Evolutionary conservation across 805 yeast genomes (phyloP).

Genomic region (Ogataea methylovora): DNA sequence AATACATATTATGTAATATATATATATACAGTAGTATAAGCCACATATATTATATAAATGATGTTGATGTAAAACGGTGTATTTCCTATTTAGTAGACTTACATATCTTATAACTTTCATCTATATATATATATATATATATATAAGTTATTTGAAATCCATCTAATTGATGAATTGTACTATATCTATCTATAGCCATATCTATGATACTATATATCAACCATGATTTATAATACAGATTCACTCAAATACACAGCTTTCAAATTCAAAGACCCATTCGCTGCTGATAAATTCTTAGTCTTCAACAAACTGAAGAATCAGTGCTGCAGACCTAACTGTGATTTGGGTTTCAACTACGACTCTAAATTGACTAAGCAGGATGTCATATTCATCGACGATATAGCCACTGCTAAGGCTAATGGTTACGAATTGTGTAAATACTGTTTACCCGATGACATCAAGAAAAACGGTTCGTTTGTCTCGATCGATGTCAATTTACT

Average conservation of each 20-base stretch:
- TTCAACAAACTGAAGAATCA: constrained; percentile 33
- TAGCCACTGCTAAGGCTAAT: constrained; percentile 32
- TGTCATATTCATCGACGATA: constrained; percentile 34
- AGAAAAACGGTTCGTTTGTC: constrained; percentile 23
- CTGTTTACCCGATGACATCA: constrained; percentile 42
- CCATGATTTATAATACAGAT: no score
- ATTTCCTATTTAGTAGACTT: no score
- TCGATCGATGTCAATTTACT: constrained; percentile 38
- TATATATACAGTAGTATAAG: no score
- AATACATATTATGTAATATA: no score
- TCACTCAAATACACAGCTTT: constrained; percentile 53
- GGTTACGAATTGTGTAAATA: constrained; percentile 46
- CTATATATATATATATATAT: no score
- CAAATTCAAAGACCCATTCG: constrained; percentile 59
- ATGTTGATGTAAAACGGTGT: no score
- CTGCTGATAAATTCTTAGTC: constrained; percentile 50
- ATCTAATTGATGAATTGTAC: no score
- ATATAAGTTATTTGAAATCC: no score
- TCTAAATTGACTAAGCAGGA: constrained; percentile 33
- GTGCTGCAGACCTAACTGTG: constrained; percentile 71
- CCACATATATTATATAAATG: no score
- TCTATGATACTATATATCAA: no score
- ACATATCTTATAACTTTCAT: no score
- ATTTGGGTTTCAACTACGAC: constrained; percentile 26
- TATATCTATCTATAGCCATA: no score